Evolutionary conservation across 108 stramenopile genomes (phyloP).

Genomic region (Pseudonitzschia delicatissima): DNA sequence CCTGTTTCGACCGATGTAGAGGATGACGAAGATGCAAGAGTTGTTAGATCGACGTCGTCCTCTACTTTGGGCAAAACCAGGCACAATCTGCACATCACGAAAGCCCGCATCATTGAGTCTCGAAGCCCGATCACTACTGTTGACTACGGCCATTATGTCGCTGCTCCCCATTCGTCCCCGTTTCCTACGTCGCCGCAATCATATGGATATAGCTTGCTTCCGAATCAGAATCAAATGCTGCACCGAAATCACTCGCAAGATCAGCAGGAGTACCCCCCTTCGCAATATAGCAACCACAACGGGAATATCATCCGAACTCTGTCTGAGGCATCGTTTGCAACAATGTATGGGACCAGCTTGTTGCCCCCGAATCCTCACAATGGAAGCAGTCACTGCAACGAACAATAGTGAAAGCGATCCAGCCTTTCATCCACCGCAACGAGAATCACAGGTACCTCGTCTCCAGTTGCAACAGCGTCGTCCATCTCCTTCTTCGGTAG

Average conservation of each 20-base stretch:
- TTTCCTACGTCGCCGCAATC: not conserved
- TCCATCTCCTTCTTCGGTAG: not conserved
- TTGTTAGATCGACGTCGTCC: not conserved
- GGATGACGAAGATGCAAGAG: not conserved
- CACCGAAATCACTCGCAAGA: not conserved
- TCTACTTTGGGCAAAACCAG: not conserved
- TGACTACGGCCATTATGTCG: not conserved
- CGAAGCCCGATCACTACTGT: not conserved
- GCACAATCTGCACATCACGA: not conserved
- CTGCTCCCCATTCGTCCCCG: not conserved
- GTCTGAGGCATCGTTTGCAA: slow-evolving; percentile 4
- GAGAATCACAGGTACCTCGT: not conserved
- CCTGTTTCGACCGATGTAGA: slow-evolving; percentile 9
- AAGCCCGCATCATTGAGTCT: not conserved
- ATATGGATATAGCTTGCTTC: not conserved
- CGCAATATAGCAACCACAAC: not conserved
- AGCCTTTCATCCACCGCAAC: slow-evolving; percentile 3
- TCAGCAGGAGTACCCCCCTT: not conserved
- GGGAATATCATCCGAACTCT: not conserved
- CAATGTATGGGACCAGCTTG: not conserved
- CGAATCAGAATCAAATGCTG: not conserved
- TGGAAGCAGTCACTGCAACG: not conserved
- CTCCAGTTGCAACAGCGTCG: not conserved
- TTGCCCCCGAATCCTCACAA: not conserved
- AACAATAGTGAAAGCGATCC: slow-evolving; percentile 10